These are phyloP conservation scores for Cylindrotheca fusiformis DNA, from an alignment of 108 stramenopile species.

Conservation along the genomic window DNA sequence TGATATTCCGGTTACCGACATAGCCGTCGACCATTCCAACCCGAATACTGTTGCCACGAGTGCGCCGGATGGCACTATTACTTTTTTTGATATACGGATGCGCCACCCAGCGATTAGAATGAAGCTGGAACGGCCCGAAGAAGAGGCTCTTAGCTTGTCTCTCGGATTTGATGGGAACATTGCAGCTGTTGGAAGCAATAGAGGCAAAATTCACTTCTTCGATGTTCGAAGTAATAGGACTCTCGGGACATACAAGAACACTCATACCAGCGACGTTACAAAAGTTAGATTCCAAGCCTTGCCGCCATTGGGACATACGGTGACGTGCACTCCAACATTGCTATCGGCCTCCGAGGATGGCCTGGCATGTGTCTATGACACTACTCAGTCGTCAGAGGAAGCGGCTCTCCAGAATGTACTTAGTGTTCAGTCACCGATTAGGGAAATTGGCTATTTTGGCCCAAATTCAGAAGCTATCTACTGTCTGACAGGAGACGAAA, in stretches of 20 bases:
- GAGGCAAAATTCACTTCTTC: slow-evolving; percentile 69
- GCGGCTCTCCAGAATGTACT: slow-evolving; percentile 63
- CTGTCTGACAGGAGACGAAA: slow-evolving; percentile 81
- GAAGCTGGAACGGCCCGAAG: slow-evolving; percentile 26
- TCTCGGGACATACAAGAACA: slow-evolving; percentile 73
- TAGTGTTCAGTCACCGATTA: slow-evolving; percentile 62
- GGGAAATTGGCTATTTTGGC: slow-evolving; percentile 78
- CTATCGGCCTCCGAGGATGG: slow-evolving; percentile 82
- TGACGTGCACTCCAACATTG: slow-evolving; percentile 38
- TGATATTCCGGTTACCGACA: slow-evolving; percentile 18
- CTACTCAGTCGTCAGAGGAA: slow-evolving; percentile 76
- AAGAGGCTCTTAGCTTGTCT: slow-evolving; percentile 59
- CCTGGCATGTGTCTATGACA: slow-evolving; percentile 71
- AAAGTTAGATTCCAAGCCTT: slow-evolving; percentile 51
- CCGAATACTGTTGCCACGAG: slow-evolving; percentile 44
- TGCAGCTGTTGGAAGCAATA: slow-evolving; percentile 70
- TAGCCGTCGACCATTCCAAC: slow-evolving; percentile 23
- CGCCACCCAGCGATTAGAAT: slow-evolving; percentile 8
- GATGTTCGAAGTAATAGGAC: slow-evolving; percentile 48
- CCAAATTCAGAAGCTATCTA: slow-evolving; percentile 61
- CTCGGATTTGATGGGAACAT: slow-evolving; percentile 79
- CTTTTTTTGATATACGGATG: slow-evolving; percentile 62
- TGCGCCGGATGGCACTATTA: slow-evolving; percentile 56
- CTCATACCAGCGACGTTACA: slow-evolving; percentile 84
- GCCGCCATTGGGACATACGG: neutral